phyloP scores from a whole-genome alignment of 192 early-diverging fungal species.

The Spizellomyces punctatus region DNA sequence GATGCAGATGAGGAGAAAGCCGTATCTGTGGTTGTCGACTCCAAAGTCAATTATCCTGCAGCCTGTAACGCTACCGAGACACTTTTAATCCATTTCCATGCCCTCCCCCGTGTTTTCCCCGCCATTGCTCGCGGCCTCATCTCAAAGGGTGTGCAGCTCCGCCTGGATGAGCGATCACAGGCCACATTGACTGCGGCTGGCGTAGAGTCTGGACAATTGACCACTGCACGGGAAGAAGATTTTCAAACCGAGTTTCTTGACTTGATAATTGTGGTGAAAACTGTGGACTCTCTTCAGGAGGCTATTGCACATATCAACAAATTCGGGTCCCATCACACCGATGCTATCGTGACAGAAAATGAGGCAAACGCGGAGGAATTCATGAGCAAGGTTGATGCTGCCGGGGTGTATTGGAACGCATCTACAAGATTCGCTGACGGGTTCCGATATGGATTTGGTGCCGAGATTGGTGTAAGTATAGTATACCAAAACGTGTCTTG shows the following conservation, averaged over 20 bases:
- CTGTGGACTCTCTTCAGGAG: conserved; percentile 70
- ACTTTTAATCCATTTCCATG: conserved; percentile 76
- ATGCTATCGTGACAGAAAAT: conserved; percentile 87
- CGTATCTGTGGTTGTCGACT: conserved; percentile 80
- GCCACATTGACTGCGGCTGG: conserved; percentile 33
- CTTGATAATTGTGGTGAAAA: conserved; percentile 78
- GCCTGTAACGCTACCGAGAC: conserved; percentile 97
- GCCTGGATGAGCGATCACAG: conserved; percentile 57
- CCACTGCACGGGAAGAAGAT: conserved; percentile 54
- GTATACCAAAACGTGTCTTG: not conserved
- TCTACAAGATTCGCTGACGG: conserved; percentile 96
- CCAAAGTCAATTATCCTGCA: conserved; percentile 91
- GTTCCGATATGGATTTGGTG: conserved; percentile 98
- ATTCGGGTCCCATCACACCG: conserved; percentile 95
- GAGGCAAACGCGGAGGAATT: conserved; percentile 74
- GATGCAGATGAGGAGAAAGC: conserved; percentile 80
- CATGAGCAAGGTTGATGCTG: conserved; percentile 91
- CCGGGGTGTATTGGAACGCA: conserved; percentile 98
- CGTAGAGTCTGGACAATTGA: conserved; percentile 30
- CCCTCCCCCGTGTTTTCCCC: conserved; percentile 43
- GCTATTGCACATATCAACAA: conserved; percentile 94
- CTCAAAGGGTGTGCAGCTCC: conserved; percentile 61
- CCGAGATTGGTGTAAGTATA: conserved; percentile 85
- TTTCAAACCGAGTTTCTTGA: conserved; percentile 93
- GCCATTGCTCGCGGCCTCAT: conserved; percentile 63